Conservation (phyloP, 225 moss, liverwort and hornwort genomes). For the Neckera pumila region DNA sequence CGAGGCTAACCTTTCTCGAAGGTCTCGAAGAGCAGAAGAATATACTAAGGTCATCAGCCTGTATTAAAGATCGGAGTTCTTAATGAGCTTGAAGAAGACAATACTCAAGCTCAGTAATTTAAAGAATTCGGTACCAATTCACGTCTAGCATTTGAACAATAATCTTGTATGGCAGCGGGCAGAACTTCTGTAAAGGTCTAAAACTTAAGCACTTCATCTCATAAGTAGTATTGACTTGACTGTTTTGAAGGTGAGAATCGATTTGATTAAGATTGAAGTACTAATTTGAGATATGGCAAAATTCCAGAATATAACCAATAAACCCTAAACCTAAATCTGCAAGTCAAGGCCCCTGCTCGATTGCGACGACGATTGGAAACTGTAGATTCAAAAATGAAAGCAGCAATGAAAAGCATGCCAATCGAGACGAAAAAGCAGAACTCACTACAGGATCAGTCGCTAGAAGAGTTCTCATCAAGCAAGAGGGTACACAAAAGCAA, state of each 20-base stretch:
- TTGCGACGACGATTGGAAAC: background rate
- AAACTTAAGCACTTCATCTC: background rate
- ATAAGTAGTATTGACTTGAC: background rate
- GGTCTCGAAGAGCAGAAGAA: background rate
- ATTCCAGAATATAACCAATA: background rate
- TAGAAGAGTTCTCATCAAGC: background rate
- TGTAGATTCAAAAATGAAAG: background rate
- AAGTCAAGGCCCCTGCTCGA: background rate
- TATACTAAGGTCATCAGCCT: background rate
- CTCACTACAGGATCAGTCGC: background rate
- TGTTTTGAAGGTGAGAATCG: background rate
- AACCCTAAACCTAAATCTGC: constrained; percentile 7
- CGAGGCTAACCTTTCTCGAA: background rate
- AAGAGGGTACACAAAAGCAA: background rate
- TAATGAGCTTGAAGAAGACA: background rate
- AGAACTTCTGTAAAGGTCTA: background rate
- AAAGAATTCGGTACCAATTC: background rate
- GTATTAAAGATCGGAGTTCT: background rate
- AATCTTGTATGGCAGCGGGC: background rate
- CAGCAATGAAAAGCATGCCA: background rate
- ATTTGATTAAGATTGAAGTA: background rate
- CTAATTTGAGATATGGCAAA: background rate
- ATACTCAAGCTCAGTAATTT: background rate
- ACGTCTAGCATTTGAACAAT: background rate
- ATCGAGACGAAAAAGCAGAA: background rate